Conservation (phyloP, 306 rosid genomes). For the Mimosa bimucronata region DNA sequence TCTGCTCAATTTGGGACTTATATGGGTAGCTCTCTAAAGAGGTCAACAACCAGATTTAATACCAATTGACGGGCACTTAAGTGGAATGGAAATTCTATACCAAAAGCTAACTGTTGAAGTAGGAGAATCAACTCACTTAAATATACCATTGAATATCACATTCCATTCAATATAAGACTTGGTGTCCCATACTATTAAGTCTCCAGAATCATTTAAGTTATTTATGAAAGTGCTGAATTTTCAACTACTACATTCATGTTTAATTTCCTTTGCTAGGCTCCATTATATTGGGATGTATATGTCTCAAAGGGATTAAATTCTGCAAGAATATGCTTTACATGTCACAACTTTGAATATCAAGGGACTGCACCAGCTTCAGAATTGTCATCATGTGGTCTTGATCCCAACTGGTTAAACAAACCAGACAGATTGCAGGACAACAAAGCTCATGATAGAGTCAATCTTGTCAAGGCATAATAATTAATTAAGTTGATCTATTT, state of each 20-base stretch:
- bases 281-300: not conserved
- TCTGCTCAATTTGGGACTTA: too few species aligned
- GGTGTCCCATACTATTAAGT: not conserved
- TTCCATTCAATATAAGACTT: too few species aligned
- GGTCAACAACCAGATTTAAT: too few species aligned
- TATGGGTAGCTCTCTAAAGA: too few species aligned
- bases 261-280: not conserved
- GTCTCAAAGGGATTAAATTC: not conserved
- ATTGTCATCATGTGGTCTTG: slow-evolving; percentile 85
- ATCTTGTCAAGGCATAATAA: slow-evolving; percentile 74
- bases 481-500: not conserved
- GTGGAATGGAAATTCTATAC: too few species aligned
- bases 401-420: slow-evolving; percentile 60
- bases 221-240: not conserved
- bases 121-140: too few species aligned
- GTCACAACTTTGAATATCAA: not conserved
- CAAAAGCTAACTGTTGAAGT: too few species aligned
- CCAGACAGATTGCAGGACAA: slow-evolving; percentile 95
- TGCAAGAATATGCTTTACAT: slow-evolving; percentile 12
- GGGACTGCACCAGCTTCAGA: slow-evolving; percentile 50
- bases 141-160: too few species aligned
- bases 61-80: too few species aligned
- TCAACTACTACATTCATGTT: not conserved
- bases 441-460: slow-evolving; percentile 74
- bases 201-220: not conserved